Percentiles rank a stretch among this genome's conserved stretches.
Evolutionary conservation across 2,329 filamentous ascomycete species (phyloP).

Genomic region (Talaromyces sp.): DNA sequence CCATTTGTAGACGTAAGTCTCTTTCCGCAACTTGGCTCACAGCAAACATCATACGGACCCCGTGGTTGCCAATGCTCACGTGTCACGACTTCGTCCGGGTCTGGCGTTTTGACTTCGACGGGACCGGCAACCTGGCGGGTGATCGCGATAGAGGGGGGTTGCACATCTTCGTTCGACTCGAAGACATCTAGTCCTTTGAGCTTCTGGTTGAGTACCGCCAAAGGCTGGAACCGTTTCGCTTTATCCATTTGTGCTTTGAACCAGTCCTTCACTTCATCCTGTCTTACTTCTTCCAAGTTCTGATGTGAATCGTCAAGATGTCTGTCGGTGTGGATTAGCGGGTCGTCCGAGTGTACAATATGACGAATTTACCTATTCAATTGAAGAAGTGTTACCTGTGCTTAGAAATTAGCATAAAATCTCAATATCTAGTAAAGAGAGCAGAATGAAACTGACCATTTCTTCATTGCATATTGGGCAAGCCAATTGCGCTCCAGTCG

Average conservation of each 20-base stretch:
- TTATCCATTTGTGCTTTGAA: slow-evolving; percentile 92
- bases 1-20: slow-evolving; percentile 73
- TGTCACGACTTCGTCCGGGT: slow-evolving; percentile 87
- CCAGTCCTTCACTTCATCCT: slow-evolving; percentile 95
- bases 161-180: slow-evolving; percentile 73
- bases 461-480: slow-evolving; percentile 99
- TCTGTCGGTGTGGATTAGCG: slow-evolving; percentile 38
- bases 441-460: slow-evolving; percentile 61
- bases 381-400: slow-evolving; percentile 80
- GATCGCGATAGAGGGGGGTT: slow-evolving; percentile 35
- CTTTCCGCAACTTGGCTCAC: slow-evolving; percentile 80
- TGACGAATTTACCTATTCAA: slow-evolving; percentile 62
- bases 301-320: slow-evolving; percentile 86
- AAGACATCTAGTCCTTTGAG: slow-evolving; percentile 89
- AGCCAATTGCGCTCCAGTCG: slow-evolving; percentile 64
- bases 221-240: slow-evolving; percentile 85
- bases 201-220: slow-evolving; percentile 89
- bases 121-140: slow-evolving; percentile 28
- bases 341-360: slow-evolving; percentile 2
- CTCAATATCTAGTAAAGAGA: neutral
- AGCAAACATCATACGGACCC: slow-evolving; percentile 70
- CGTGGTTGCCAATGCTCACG: slow-evolving; percentile 82
- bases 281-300: slow-evolving; percentile 79
- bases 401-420: neutral
- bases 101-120: slow-evolving; percentile 44